A percentile compares a stretch with the other conserved stretches of the same genome.
Conservation (phyloP, 164 flowering plant species). For the Aristolochia contorta region DNA sequence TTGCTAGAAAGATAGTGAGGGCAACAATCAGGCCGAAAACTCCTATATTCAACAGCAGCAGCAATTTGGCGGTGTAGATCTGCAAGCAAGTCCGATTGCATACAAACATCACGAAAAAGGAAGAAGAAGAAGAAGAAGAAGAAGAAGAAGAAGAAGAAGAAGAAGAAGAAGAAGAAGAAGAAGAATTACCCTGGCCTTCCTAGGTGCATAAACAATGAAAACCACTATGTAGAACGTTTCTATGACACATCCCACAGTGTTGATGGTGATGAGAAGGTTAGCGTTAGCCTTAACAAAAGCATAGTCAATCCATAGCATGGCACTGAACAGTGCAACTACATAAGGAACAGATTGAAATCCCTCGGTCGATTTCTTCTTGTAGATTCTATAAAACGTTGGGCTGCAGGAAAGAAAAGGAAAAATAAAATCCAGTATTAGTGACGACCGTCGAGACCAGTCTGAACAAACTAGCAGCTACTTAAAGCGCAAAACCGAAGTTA, state of each 20-base stretch:
- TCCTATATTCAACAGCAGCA: slow-evolving; percentile 34
- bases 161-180: background rate
- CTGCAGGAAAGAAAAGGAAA: slow-evolving; percentile 15
- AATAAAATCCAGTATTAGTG: background rate
- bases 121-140: background rate
- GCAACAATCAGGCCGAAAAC: slow-evolving; percentile 36
- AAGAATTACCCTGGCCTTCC: slow-evolving; percentile 27
- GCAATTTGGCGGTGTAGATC: slow-evolving; percentile 39
- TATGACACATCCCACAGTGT: slow-evolving; percentile 32
- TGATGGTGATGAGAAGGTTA: slow-evolving; percentile 43
- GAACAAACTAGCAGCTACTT: background rate
- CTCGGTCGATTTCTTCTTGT: slow-evolving; percentile 44
- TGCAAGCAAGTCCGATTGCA: slow-evolving; percentile 17
- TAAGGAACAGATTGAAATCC: slow-evolving; percentile 53
- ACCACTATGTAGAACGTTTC: slow-evolving; percentile 30
- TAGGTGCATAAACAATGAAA: slow-evolving; percentile 33
- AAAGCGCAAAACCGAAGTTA: background rate
- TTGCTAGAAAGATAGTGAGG: slow-evolving; percentile 27
- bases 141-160: background rate
- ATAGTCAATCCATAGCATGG: slow-evolving; percentile 57
- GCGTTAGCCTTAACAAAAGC: slow-evolving; percentile 32
- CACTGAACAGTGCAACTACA: slow-evolving; percentile 42
- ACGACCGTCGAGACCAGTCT: background rate
- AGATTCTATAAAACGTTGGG: slow-evolving; percentile 42
- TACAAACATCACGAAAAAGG: background rate